phyloP scores from a whole-genome alignment of 2,329 filamentous ascomycete genomes.

The Colletotrichum destructivum region DNA sequence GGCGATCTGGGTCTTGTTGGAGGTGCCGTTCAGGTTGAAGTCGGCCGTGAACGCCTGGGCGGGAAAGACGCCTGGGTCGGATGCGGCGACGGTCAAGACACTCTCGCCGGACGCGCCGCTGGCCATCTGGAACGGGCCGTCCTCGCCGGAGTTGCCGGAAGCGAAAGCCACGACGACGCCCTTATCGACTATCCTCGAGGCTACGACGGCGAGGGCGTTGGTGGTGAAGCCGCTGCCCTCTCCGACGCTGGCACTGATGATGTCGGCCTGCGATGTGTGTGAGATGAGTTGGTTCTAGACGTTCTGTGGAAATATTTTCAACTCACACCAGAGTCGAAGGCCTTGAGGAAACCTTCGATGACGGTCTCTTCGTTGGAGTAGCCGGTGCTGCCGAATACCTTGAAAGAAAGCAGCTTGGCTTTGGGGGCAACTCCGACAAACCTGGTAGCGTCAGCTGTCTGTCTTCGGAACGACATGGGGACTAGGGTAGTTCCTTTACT shows the following conservation, averaged over 20 bases:
- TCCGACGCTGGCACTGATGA: slow-evolving; percentile 61
- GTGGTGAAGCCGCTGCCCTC: slow-evolving; percentile 55
- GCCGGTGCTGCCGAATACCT: slow-evolving; percentile 44
- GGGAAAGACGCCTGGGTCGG: slow-evolving; percentile 50
- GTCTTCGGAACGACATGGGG: not conserved
- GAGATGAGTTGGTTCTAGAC: too few relatives aligned
- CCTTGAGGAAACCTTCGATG: slow-evolving; percentile 54
- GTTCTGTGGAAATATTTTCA: too few relatives aligned
- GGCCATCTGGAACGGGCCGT: slow-evolving; percentile 62
- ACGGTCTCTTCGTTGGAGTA: slow-evolving; percentile 46
- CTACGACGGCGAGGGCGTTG: slow-evolving; percentile 59
- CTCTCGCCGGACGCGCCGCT: slow-evolving; percentile 58
- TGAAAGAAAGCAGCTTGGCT: slow-evolving; percentile 48
- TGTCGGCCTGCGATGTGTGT: slow-evolving; percentile 46
- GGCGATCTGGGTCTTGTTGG: slow-evolving; percentile 47
- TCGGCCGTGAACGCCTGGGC: slow-evolving; percentile 49
- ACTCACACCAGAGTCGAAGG: slow-evolving; percentile 52
- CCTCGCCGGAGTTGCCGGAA: slow-evolving; percentile 65
- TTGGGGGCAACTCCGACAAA: slow-evolving; percentile 49
- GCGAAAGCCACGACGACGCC: slow-evolving; percentile 66
- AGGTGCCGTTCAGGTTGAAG: slow-evolving; percentile 46
- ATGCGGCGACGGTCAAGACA: slow-evolving; percentile 60
- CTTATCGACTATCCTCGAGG: slow-evolving; percentile 58
- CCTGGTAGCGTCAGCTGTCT: slow-evolving; percentile 14
- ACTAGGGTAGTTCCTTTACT: slow-evolving; percentile 6